Percentiles rank a stretch among this genome's conserved stretches.
Conservation (phyloP, 371 early-diverging fungal genomes). For the Choanephora cucurbitarum region DNA sequence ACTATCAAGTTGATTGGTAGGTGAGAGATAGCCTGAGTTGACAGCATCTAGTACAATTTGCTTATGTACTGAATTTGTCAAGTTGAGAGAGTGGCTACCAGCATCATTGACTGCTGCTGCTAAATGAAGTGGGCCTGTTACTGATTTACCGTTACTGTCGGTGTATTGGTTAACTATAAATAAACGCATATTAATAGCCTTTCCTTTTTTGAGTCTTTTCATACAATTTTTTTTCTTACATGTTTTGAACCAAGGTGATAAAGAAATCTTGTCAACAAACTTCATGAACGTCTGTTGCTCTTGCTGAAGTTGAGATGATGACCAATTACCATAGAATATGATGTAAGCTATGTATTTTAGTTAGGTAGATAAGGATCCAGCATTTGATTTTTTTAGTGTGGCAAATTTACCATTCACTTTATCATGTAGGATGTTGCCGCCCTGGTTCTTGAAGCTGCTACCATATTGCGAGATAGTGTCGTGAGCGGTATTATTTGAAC, state of each 20-base stretch:
- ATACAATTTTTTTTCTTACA: conserved; percentile 31
- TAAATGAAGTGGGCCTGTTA: conserved; percentile 50
- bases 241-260: conserved; percentile 47
- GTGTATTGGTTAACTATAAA: conserved; percentile 43
- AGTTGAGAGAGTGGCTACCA: conserved; percentile 42
- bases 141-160: conserved; percentile 36
- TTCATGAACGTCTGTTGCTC: conserved; percentile 48
- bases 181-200: conserved; percentile 2
- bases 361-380: background rate
- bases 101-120: conserved; percentile 47
- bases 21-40: conserved; percentile 48
- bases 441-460: conserved; percentile 33
- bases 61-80: conserved; percentile 41
- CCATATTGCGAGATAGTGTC: conserved; percentile 33
- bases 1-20: conserved; percentile 39
- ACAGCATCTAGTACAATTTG: conserved; percentile 47
- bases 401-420: conserved; percentile 43
- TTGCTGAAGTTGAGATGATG: conserved; percentile 27
- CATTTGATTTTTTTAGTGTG: background rate
- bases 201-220: conserved; percentile 3
- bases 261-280: conserved; percentile 48
- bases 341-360: conserved; percentile 35
- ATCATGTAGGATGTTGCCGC: conserved; percentile 44
- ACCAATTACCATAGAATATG: conserved; percentile 58
- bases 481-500: conserved; percentile 13